phyloP scores from a whole-genome alignment of 1,284 basidiomycete species.

The Phlebopus sp. region DNA sequence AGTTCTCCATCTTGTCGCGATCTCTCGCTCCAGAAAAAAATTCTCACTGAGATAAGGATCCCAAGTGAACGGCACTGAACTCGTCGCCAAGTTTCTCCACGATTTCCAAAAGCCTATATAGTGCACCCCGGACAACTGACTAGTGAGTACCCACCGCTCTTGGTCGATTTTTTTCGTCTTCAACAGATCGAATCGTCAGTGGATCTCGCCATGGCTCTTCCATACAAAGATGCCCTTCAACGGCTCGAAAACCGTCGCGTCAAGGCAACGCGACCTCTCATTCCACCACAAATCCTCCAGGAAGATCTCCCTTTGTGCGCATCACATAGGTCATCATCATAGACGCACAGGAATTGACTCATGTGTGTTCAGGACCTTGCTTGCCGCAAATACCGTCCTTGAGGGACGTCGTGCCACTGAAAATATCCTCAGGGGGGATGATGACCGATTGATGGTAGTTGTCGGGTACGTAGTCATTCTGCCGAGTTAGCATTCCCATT shows the following conservation, averaged over 20 bases:
- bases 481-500: background rate
- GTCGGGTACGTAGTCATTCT: constrained; percentile 51
- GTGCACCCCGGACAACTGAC: background rate
- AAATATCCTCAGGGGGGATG: constrained; percentile 76
- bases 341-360: constrained; percentile 3
- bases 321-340: background rate
- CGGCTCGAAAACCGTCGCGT: constrained; percentile 87
- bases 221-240: constrained; percentile 74
- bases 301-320: constrained; percentile 80
- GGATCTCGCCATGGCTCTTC: constrained; percentile 54
- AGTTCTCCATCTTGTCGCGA: constrained; percentile 4
- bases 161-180: constrained; percentile 38
- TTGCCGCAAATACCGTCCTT: constrained; percentile 78
- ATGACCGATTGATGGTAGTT: constrained; percentile 87
- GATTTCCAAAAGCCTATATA: constrained; percentile 35
- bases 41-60: constrained; percentile 4
- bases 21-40: constrained; percentile 1
- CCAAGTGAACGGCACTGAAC: constrained; percentile 7
- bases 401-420: constrained; percentile 82
- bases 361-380: constrained; percentile 48
- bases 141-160: constrained; percentile 51
- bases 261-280: constrained; percentile 80
- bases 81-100: constrained; percentile 2
- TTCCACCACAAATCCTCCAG: constrained; percentile 89
- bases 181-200: constrained; percentile 25